phyloP scores from a whole-genome alignment of 108 stramenopile genomes.

The Cyclotella kingstonii region DNA sequence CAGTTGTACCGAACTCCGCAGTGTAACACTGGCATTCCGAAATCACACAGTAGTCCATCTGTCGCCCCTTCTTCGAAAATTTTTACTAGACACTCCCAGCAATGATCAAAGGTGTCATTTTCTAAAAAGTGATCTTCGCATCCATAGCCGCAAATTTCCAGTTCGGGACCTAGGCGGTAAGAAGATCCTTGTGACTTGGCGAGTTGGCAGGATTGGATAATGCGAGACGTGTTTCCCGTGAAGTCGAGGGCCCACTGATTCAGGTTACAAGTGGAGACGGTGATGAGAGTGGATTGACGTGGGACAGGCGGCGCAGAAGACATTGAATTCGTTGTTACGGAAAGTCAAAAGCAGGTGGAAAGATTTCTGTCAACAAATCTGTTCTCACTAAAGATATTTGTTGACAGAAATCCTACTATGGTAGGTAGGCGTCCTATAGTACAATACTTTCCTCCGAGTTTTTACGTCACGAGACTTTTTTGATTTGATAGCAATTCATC shows the following conservation, averaged over 20 bases:
- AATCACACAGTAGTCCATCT: constrained; percentile 89
- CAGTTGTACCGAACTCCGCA: constrained; percentile 94
- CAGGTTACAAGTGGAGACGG: constrained; percentile 95
- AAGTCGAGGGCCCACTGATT: constrained; percentile 99
- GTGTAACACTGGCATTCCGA: constrained; percentile 94
- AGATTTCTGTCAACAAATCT: too few relatives aligned
- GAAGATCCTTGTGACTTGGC: constrained; percentile 81
- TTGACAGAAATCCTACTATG: too few relatives aligned
- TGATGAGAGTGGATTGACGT: constrained; percentile 46
- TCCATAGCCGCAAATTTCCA: constrained; percentile 96
- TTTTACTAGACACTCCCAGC: constrained; percentile 80
- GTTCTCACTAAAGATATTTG: too few relatives aligned
- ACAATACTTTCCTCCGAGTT: too few relatives aligned
- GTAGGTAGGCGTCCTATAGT: too few relatives aligned
- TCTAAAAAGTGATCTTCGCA: constrained; percentile 99
- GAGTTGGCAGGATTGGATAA: constrained; percentile 66
- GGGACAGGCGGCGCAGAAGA: neutral
- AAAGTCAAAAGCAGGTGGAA: too few relatives aligned
- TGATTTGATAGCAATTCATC: too few relatives aligned
- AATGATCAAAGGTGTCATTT: constrained; percentile 93
- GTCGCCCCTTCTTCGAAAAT: constrained; percentile 79
- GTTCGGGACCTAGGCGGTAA: constrained; percentile 96
- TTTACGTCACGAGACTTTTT: too few relatives aligned
- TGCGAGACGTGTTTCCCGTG: constrained; percentile 88
- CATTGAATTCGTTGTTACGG: too few relatives aligned